Conservation (phyloP, 164 flowering plant genomes). For the Magnolia sinica region DNA sequence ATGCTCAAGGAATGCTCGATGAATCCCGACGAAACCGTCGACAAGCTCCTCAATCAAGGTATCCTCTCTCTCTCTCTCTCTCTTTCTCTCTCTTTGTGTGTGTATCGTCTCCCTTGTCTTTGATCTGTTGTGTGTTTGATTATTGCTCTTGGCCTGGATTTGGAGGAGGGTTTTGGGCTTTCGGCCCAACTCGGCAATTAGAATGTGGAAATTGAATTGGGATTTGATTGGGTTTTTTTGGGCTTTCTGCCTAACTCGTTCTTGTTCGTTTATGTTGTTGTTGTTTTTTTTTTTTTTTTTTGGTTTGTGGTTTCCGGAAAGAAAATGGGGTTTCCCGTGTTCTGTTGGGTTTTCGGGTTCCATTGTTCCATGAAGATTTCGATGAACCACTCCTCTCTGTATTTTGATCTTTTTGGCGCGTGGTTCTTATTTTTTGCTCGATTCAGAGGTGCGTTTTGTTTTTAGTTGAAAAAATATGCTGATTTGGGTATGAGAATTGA, state of each 20-base stretch:
- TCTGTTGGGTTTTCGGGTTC: too few relatives aligned
- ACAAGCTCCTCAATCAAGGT: constrained; percentile 76
- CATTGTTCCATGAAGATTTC: too few relatives aligned
- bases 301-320: too few relatives aligned
- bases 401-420: too few relatives aligned
- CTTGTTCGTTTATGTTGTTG: too few relatives aligned
- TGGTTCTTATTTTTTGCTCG: background rate
- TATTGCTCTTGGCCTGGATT: background rate
- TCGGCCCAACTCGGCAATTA: background rate
- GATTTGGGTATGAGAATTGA: too few relatives aligned
- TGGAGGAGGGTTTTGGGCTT: background rate
- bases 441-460: background rate
- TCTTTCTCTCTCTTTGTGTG: background rate
- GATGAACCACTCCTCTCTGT: too few relatives aligned
- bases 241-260: too few relatives aligned
- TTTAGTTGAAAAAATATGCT: too few relatives aligned
- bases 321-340: too few relatives aligned
- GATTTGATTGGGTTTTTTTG: background rate
- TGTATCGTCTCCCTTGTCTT: background rate
- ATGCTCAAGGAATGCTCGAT: constrained; percentile 80
- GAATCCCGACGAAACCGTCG: constrained; percentile 89
- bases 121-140: background rate
- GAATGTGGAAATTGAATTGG: background rate
- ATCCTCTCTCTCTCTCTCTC: background rate
- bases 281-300: too few relatives aligned